phyloP scores from a whole-genome alignment of 176 grass and related monocot species.

The Otatea glauca region DNA sequence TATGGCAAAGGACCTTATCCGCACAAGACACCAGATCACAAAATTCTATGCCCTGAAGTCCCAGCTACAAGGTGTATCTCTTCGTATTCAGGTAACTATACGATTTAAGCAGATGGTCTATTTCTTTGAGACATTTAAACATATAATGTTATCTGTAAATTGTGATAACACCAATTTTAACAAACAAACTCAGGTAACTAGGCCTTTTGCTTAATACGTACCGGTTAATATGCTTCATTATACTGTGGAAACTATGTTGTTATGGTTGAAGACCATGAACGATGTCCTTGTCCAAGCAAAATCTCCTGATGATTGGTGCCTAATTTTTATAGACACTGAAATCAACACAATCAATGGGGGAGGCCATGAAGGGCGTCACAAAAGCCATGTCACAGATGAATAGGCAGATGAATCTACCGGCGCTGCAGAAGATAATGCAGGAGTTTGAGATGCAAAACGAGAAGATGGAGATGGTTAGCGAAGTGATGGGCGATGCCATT shows the following conservation, averaged over 20 bases:
- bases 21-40: conserved; percentile 85
- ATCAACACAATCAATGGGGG: conserved; percentile 91
- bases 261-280: neutral
- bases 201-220: neutral
- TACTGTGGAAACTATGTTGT: neutral
- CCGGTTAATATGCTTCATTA: neutral
- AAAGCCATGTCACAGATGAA: conserved; percentile 85
- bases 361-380: conserved; percentile 85
- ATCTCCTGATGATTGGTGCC: neutral
- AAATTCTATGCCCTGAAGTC: conserved; percentile 93
- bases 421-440: conserved; percentile 70
- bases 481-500: conserved; percentile 74
- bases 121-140: conserved; percentile 9
- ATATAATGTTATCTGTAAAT: neutral
- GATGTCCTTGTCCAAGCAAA: neutral
- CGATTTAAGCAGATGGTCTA: neutral
- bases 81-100: conserved; percentile 76
- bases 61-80: conserved; percentile 89
- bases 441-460: conserved; percentile 85
- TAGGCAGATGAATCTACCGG: conserved; percentile 73
- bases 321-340: conserved; percentile 61
- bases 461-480: conserved; percentile 75
- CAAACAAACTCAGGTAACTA: neutral
- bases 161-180: neutral
- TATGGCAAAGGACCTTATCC: conserved; percentile 94